Evolutionary conservation across 2,329 filamentous ascomycete species (phyloP).

Genomic region (Lasiodiplodia citricola): DNA sequence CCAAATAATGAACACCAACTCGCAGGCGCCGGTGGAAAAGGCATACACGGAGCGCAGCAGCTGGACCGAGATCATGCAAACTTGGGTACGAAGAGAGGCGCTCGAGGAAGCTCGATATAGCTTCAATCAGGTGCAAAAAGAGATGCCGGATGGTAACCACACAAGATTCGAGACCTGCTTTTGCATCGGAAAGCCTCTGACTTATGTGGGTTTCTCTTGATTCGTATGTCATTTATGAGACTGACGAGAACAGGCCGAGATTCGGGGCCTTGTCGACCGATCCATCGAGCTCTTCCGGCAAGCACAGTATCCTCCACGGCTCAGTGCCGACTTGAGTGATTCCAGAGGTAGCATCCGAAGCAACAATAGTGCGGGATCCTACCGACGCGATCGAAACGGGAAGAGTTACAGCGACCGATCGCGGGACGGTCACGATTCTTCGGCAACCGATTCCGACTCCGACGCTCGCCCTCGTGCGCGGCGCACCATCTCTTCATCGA

Average conservation of each 20-base stretch:
- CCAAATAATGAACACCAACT: constrained; percentile 39
- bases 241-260: constrained; percentile 31
- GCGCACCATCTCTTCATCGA: not conserved
- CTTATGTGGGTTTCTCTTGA: constrained; percentile 33
- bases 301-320: constrained; percentile 29
- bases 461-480: constrained; percentile 11
- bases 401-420: not conserved
- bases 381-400: constrained; percentile 1
- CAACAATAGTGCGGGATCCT: constrained; percentile 1
- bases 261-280: constrained; percentile 45
- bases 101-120: constrained; percentile 41
- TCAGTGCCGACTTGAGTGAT: constrained; percentile 13
- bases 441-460: constrained; percentile 11
- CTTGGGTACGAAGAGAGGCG: constrained; percentile 46
- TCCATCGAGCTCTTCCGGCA: constrained; percentile 45
- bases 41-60: constrained; percentile 38
- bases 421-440: constrained; percentile 4
- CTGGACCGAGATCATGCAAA: constrained; percentile 44
- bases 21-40: constrained; percentile 34
- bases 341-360: constrained; percentile 1
- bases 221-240: not conserved
- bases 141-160: constrained; percentile 36
- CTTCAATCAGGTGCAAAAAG: constrained; percentile 41
- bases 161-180: constrained; percentile 43
- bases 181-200: constrained; percentile 40